Conservation (phyloP, 768 basidiomycete species). For the Xerocomellus dryophilus region DNA sequence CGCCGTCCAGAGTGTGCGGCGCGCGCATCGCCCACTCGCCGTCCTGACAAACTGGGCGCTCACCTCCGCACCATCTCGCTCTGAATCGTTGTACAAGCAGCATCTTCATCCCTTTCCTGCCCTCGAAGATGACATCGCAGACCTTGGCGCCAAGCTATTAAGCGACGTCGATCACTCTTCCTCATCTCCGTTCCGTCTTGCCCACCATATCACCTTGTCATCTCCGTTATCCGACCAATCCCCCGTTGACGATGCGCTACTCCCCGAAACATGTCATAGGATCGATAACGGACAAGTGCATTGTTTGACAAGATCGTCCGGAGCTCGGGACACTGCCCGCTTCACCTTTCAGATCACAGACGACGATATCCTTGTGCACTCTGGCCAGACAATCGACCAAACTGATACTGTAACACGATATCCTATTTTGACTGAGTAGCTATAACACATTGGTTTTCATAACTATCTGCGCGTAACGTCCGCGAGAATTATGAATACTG, state of each 20-base stretch:
- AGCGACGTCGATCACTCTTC: conserved; percentile 8
- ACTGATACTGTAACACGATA: neutral
- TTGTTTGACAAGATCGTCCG: conserved; percentile 31
- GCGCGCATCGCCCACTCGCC: conserved; percentile 47
- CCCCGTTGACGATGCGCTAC: conserved; percentile 14
- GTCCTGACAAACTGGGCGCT: conserved; percentile 66
- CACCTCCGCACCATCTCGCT: conserved; percentile 20
- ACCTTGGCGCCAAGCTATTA: conserved; percentile 14
- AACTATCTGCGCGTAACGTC: neutral
- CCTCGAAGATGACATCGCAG: conserved; percentile 10
- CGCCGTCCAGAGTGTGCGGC: conserved; percentile 48
- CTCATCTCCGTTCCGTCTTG: conserved; percentile 32
- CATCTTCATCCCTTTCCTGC: conserved; percentile 49
- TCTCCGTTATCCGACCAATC: conserved; percentile 18
- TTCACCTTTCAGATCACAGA: conserved; percentile 28
- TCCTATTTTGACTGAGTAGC: neutral
- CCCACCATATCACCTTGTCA: conserved; percentile 41
- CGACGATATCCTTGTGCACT: conserved; percentile 14
- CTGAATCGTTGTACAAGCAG: conserved; percentile 42
- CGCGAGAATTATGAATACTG: conserved; percentile 7
- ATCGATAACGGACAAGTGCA: conserved; percentile 20
- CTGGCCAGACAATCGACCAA: neutral
- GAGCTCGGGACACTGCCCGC: conserved; percentile 11
- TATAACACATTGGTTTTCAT: conserved; percentile 7
- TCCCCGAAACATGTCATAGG: conserved; percentile 18